Evolutionary conservation across 1,284 basidiomycete genomes (phyloP).

Genomic region (Naganishia sp.): DNA sequence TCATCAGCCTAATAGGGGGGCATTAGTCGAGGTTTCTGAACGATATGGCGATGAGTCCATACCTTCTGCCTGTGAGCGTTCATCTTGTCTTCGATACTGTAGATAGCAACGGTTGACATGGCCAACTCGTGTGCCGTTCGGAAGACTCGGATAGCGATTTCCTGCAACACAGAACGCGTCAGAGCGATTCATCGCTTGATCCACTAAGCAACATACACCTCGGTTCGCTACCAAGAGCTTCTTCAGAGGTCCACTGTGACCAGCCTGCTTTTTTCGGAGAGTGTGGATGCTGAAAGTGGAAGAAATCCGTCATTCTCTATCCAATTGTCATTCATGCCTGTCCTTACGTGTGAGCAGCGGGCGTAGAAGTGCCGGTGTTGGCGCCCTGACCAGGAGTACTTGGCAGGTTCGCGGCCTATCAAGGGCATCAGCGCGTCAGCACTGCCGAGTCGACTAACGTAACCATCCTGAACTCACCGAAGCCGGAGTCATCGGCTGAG

Average conservation of each 20-base stretch:
- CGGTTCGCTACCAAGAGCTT: conserved; percentile 95
- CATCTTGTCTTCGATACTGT: conserved; percentile 94
- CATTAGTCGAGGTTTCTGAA: background rate
- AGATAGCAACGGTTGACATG: conserved; percentile 99
- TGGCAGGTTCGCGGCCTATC: conserved; percentile 15
- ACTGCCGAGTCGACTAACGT: too few relatives aligned
- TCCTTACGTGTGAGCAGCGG: conserved; percentile 29
- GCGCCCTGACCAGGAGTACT: conserved; percentile 28
- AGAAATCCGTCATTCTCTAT: background rate
- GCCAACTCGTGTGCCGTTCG: conserved; percentile 97
- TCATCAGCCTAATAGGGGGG: conserved; percentile 75
- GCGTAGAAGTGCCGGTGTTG: conserved; percentile 30
- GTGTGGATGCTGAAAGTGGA: conserved; percentile 71
- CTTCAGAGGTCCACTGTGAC: conserved; percentile 83
- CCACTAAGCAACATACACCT: conserved; percentile 63
- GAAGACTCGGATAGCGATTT: conserved; percentile 99
- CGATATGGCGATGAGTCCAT: conserved; percentile 32
- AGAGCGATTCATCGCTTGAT: too few relatives aligned
- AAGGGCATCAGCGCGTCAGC: too few relatives aligned
- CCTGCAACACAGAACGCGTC: conserved; percentile 57
- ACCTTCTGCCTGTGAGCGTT: conserved; percentile 97
- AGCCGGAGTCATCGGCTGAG: conserved; percentile 27
- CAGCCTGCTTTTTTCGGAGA: conserved; percentile 86
- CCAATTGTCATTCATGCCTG: background rate
- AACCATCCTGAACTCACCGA: conserved; percentile 9